These are phyloP conservation scores for Cladosporium oxysporum DNA, from an alignment of 2,329 filamentous ascomycete genomes.

Conservation along the genomic window DNA sequence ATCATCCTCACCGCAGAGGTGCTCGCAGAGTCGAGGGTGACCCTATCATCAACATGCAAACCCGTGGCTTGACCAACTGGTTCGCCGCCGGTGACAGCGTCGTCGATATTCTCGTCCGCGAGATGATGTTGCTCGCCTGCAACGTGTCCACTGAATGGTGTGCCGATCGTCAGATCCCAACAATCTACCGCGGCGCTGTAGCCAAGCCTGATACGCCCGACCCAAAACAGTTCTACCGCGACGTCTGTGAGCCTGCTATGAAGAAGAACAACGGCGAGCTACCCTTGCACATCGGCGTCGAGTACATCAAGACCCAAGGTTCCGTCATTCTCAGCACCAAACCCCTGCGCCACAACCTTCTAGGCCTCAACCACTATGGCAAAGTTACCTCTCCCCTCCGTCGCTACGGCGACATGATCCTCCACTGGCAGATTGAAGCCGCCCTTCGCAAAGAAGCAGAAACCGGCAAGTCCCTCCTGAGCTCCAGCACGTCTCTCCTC, in stretches of 20 bases:
- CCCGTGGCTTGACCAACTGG: slow-evolving; percentile 38
- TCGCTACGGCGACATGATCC: slow-evolving; percentile 61
- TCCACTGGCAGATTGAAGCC: slow-evolving; percentile 66
- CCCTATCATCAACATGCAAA: slow-evolving; percentile 44
- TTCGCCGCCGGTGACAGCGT: slow-evolving; percentile 27
- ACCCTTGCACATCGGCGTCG: slow-evolving; percentile 41
- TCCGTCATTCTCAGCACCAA: slow-evolving; percentile 47
- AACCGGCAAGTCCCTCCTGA: slow-evolving; percentile 45
- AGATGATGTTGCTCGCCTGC: slow-evolving; percentile 59
- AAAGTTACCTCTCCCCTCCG: slow-evolving; percentile 64
- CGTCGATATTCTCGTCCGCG: slow-evolving; percentile 40
- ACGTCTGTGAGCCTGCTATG: slow-evolving; percentile 41
- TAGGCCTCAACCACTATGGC: slow-evolving; percentile 56
- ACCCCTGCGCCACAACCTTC: slow-evolving; percentile 51
- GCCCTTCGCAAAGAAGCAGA: slow-evolving; percentile 58
- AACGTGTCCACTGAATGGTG: slow-evolving; percentile 56
- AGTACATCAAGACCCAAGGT: slow-evolving; percentile 47
- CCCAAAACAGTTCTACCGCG: slow-evolving; percentile 32
- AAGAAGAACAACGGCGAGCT: slow-evolving; percentile 38
- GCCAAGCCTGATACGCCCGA: slow-evolving; percentile 37
- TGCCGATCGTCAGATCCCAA: slow-evolving; percentile 52
- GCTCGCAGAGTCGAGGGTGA: slow-evolving; percentile 45
- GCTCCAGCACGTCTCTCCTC: slow-evolving; percentile 11
- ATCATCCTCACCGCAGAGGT: slow-evolving; percentile 41
- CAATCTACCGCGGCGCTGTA: slow-evolving; percentile 49